Percentiles rank a stretch among this genome's conserved stretches.
Conservation (phyloP, 2,329 filamentous ascomycete genomes). For the Trichoderma citrinoviride region DNA sequence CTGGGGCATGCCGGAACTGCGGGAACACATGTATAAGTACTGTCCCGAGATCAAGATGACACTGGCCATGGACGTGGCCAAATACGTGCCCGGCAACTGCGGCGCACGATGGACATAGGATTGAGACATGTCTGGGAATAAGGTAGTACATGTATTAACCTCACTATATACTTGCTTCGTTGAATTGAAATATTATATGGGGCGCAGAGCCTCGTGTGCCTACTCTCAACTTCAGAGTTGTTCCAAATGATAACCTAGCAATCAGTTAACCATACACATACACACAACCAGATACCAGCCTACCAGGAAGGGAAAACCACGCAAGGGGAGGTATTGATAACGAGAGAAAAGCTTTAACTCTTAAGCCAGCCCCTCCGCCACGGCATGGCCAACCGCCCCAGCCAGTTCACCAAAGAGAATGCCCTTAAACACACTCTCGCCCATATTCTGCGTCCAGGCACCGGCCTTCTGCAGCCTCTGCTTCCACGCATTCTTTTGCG, state of each 20-base stretch:
- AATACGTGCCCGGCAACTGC: constrained; percentile 50
- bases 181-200: not conserved
- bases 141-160: not conserved
- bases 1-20: constrained; percentile 48
- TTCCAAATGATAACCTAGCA: not conserved
- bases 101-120: constrained; percentile 28
- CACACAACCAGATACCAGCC: not conserved
- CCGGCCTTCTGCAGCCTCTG: constrained; percentile 65
- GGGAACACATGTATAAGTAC: constrained; percentile 54
- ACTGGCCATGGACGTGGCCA: constrained; percentile 52
- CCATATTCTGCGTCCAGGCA: constrained; percentile 76
- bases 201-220: not conserved
- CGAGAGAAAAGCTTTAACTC: not conserved
- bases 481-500: constrained; percentile 68
- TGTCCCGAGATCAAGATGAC: constrained; percentile 60
- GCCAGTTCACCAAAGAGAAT: constrained; percentile 74
- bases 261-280: not conserved
- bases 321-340: not conserved
- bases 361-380: constrained; percentile 36
- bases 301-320: not conserved
- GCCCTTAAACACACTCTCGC: constrained; percentile 72
- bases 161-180: not conserved
- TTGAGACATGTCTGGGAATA: not conserved
- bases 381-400: constrained; percentile 55
- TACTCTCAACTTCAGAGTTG: not conserved